Evolutionary conservation across 768 basidiomycete species (phyloP).

Genomic region (Galerina sulciceps): DNA sequence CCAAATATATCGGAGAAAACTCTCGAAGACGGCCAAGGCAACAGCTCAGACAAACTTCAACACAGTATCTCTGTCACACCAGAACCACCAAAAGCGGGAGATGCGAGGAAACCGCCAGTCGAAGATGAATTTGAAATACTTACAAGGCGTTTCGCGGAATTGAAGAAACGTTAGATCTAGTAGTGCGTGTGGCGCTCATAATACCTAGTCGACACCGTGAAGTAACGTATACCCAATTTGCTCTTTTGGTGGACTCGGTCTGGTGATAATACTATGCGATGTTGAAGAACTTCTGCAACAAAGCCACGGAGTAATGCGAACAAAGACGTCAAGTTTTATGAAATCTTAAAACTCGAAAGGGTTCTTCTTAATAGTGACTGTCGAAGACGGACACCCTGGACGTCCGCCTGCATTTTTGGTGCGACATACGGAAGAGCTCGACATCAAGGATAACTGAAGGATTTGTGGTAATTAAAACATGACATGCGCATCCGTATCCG

Average conservation of each 20-base stretch:
- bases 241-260: too few relatives aligned
- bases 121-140: constrained; percentile 80
- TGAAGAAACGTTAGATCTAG: constrained; percentile 72
- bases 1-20: background rate
- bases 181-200: background rate
- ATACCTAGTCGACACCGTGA: background rate
- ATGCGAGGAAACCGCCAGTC: constrained; percentile 28
- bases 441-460: background rate
- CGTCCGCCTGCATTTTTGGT: too few relatives aligned
- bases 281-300: too few relatives aligned
- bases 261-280: too few relatives aligned
- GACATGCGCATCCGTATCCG: background rate
- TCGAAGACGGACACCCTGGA: too few relatives aligned
- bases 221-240: background rate
- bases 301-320: too few relatives aligned
- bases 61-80: constrained; percentile 20
- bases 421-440: too few relatives aligned
- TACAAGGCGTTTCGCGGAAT: constrained; percentile 78
- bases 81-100: constrained; percentile 25
- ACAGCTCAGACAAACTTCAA: background rate
- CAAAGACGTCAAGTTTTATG: too few relatives aligned
- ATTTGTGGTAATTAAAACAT: constrained; percentile 1
- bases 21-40: constrained; percentile 2
- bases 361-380: too few relatives aligned
- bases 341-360: too few relatives aligned